Evolutionary conservation across 176 grass and related monocot species (phyloP), one percentile per base, ranked within the genome.

Genomic region (Raddia guianensis): DNA sequence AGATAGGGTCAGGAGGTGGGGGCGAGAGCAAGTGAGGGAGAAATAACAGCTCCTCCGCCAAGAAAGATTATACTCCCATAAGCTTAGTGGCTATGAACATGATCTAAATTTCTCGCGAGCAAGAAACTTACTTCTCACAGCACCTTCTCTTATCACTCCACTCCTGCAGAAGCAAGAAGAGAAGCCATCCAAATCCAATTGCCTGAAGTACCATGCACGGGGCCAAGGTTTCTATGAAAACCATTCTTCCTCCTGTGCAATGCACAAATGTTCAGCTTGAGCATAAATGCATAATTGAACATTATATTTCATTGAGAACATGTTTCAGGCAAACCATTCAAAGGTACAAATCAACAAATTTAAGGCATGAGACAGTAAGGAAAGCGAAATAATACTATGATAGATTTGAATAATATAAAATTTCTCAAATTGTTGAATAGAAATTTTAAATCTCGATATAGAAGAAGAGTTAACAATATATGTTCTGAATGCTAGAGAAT

Each of bases 101-200:
- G 27, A 27, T 27, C 27, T 27, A 27, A 27, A 27, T 27, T 27
- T 27, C 37, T 40, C 37, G 4, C 3, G 4, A 40, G 37, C 37
- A 40, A 12, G 9, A 58, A 80, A 58, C 77, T 68, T 68, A 80
- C 77, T 33, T 43, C 57, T 11, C 8, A 40, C 50, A 76, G 7
- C 33, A 1, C 16, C 57, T 73, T 44, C 40, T 63, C 18, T 45
- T 73, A 43, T 82, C 44, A 51, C 43, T 55, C 68, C 67, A 72
- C n/a, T 81, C 79, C 45, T 72, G 55, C 56, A 72, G 54, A 62
- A 81, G 56, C 79, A 81, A 20, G 44, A 81, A 81, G 79, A 61
- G 33, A 60, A 81, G 52, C 27, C 21, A 81, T 6, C 21, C 42
- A 12, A 71, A 71, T 60, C 43, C 78, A 60, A 71, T 47, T 14